phyloP scores from a whole-genome alignment of 176 grass and related monocot species.

The Juncus effusus region DNA sequence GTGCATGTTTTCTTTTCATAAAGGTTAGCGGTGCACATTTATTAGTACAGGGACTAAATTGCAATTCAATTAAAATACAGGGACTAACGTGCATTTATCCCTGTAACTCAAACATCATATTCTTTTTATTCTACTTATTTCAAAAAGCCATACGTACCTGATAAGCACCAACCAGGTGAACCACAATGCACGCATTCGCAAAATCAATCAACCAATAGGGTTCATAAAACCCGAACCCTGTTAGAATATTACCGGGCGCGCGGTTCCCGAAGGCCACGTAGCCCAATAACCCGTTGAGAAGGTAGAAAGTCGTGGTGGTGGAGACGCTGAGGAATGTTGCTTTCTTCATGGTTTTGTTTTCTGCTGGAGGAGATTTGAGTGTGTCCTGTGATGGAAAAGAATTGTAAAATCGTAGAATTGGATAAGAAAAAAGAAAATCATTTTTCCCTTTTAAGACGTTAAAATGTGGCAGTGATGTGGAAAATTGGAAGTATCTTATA shows the following conservation, averaged over 20 bases:
- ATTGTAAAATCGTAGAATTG: neutral
- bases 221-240: conserved; percentile 81
- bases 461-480: neutral
- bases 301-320: conserved; percentile 78
- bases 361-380: conserved; percentile 59
- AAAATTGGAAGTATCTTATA: too few relatives aligned
- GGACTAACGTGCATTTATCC: too few relatives aligned
- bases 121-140: too few relatives aligned
- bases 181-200: conserved; percentile 73
- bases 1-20: too few relatives aligned
- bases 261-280: conserved; percentile 75
- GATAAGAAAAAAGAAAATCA: neutral
- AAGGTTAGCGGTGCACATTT: too few relatives aligned
- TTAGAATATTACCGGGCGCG: conserved; percentile 78
- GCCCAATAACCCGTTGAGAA: conserved; percentile 77
- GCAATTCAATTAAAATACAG: too few relatives aligned
- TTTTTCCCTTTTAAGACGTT: neutral
- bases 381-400: conserved; percentile 50
- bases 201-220: conserved; percentile 84
- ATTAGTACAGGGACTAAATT: too few relatives aligned
- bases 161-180: conserved; percentile 68
- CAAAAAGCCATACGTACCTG: too few relatives aligned
- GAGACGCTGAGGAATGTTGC: conserved; percentile 60
- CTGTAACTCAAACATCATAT: too few relatives aligned
- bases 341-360: conserved; percentile 89